These are phyloP conservation scores for Geranomyces michiganensis DNA, from an alignment of 192 early-diverging fungal genomes.

Conservation along the genomic window DNA sequence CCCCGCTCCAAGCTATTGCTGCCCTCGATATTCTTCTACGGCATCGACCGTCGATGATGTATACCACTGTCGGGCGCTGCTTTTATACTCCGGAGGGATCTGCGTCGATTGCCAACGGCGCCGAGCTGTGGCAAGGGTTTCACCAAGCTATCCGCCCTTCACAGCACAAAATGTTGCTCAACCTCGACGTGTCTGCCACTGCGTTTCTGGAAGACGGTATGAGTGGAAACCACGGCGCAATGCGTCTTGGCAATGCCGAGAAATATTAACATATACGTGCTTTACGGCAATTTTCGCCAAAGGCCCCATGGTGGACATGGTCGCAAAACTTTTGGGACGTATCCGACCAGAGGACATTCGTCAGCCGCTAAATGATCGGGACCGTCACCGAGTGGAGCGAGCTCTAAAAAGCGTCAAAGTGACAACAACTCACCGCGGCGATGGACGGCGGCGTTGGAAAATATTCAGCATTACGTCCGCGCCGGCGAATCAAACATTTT, in stretches of 20 bases:
- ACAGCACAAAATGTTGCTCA: constrained; percentile 60
- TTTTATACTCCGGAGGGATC: constrained; percentile 80
- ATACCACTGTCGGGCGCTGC: constrained; percentile 81
- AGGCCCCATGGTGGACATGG: constrained; percentile 70
- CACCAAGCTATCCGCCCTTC: constrained; percentile 87
- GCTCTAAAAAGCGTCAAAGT: constrained; percentile 53
- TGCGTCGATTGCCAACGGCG: constrained; percentile 66
- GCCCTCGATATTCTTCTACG: constrained; percentile 82
- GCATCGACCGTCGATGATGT: constrained; percentile 74
- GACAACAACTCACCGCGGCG: constrained; percentile 55
- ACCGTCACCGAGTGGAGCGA: constrained; percentile 50
- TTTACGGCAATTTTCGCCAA: background rate
- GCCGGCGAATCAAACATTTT: constrained; percentile 69
- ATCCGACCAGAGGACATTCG: constrained; percentile 53
- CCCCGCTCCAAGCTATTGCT: constrained; percentile 53
- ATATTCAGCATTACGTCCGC: constrained; percentile 70
- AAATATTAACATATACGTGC: background rate
- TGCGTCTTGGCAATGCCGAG: background rate
- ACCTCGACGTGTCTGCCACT: constrained; percentile 64
- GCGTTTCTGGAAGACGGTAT: constrained; percentile 59
- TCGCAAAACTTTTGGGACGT: constrained; percentile 64
- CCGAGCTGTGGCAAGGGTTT: constrained; percentile 92
- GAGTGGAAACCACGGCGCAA: background rate
- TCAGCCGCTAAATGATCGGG: constrained; percentile 48
- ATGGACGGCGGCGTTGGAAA: constrained; percentile 71